These are phyloP conservation scores for Linnemannia hyalina DNA, from an alignment of 192 early-diverging fungal species.

Conservation along the genomic window DNA sequence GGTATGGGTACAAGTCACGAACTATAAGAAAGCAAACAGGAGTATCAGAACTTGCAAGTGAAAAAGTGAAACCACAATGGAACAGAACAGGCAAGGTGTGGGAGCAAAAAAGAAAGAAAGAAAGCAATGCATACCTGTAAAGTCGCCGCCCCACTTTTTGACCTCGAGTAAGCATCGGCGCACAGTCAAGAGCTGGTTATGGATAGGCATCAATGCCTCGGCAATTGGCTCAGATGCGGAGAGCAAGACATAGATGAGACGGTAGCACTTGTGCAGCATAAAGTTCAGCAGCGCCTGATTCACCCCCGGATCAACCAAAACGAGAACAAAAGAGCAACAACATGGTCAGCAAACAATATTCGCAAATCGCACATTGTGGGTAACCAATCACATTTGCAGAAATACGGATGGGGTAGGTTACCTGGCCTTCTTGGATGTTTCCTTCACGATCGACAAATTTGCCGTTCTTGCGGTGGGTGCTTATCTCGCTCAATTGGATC, in stretches of 20 bases:
- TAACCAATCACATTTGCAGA: not conserved
- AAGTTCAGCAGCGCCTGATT: constrained; percentile 75
- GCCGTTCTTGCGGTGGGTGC: constrained; percentile 85
- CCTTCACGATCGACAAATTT: constrained; percentile 84
- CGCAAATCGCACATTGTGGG: not conserved
- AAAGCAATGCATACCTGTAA: constrained; percentile 61
- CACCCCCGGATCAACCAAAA: not conserved
- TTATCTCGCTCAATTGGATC: constrained; percentile 85
- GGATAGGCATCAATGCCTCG: constrained; percentile 86
- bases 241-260: constrained; percentile 85
- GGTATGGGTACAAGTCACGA: constrained; percentile 87
- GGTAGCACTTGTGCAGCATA: constrained; percentile 87
- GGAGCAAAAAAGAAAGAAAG: not conserved
- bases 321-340: not conserved
- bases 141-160: constrained; percentile 83
- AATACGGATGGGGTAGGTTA: not conserved
- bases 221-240: constrained; percentile 84
- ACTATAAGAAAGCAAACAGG: constrained; percentile 44
- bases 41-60: not conserved
- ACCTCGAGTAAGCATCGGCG: constrained; percentile 83
- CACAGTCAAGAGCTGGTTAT: constrained; percentile 88
- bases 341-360: not conserved
- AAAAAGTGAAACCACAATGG: not conserved
- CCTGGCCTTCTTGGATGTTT: constrained; percentile 78
- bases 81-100: not conserved